A percentile compares a stretch with the other conserved stretches of the same genome.
Evolutionary conservation across 495 filamentous ascomycete genomes (phyloP).

Genomic region (Ascodesmis nigricans): DNA sequence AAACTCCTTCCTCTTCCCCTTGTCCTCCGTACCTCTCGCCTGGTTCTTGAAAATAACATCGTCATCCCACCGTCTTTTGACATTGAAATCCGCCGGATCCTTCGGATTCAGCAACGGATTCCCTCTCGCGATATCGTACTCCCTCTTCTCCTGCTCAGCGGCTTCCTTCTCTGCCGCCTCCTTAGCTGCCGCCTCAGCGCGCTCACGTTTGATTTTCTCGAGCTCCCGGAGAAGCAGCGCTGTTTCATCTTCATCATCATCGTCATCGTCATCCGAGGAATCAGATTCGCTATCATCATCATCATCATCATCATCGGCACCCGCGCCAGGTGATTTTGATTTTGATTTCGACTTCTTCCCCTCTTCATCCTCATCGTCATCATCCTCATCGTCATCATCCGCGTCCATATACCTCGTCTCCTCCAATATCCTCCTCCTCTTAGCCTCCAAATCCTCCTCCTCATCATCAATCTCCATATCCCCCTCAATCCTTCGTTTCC

Average conservation of each 20-base stretch:
- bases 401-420: slow-evolving; percentile 80
- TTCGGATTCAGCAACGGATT: slow-evolving; percentile 73
- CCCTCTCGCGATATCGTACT: slow-evolving; percentile 72
- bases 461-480: slow-evolving; percentile 27
- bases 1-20: slow-evolving; percentile 77
- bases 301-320: neutral
- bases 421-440: slow-evolving; percentile 67
- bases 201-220: slow-evolving; percentile 81
- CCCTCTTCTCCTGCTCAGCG: slow-evolving; percentile 58
- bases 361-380: slow-evolving; percentile 52
- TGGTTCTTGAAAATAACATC: slow-evolving; percentile 99
- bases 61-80: slow-evolving; percentile 84
- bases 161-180: slow-evolving; percentile 56
- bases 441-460: slow-evolving; percentile 58
- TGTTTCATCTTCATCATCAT: slow-evolving; percentile 73
- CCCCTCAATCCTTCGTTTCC: slow-evolving; percentile 26
- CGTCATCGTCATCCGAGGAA: slow-evolving; percentile 32
- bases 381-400: slow-evolving; percentile 43
- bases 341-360: slow-evolving; percentile 30
- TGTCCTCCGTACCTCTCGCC: slow-evolving; percentile 81
- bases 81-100: slow-evolving; percentile 35
- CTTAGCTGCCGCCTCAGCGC: slow-evolving; percentile 61
- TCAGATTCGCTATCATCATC: no score
- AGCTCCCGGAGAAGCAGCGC: slow-evolving; percentile 78
- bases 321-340: no score